Evolutionary conservation across 1,284 basidiomycete genomes (phyloP).

Genomic region (Cutaneotrichosporon spelunceum): DNA sequence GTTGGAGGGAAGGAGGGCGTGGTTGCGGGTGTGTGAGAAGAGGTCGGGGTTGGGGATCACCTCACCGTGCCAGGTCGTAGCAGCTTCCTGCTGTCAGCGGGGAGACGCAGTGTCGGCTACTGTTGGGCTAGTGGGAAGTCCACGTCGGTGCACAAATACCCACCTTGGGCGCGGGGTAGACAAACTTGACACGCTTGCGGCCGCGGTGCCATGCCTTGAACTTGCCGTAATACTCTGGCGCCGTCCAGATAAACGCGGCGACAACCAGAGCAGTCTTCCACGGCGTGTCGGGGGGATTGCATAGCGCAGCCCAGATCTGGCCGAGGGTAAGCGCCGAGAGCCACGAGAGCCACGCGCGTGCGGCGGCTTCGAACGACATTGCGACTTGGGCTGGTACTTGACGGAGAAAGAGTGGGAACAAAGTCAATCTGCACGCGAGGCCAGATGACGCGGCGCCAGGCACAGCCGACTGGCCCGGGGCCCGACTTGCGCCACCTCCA

Average conservation of each 20-base stretch:
- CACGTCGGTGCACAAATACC: conserved; percentile 24
- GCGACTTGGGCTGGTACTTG: neutral
- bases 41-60: conserved; percentile 32
- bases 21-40: conserved; percentile 34
- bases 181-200: conserved; percentile 63
- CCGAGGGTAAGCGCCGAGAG: conserved; percentile 31
- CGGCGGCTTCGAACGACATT: neutral
- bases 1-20: conserved; percentile 27
- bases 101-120: too few species aligned
- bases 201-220: conserved; percentile 20
- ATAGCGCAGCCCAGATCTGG: conserved; percentile 35
- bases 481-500: neutral
- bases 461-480: neutral
- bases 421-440: neutral
- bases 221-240: conserved; percentile 15
- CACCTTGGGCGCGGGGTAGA: conserved; percentile 61
- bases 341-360: neutral
- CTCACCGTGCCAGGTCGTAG: conserved; percentile 31
- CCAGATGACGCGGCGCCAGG: neutral
- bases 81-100: conserved; percentile 24
- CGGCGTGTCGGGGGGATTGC: conserved; percentile 34
- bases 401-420: neutral
- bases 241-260: conserved; percentile 6
- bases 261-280: conserved; percentile 29
- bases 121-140: too few species aligned